phyloP scores from a whole-genome alignment of 73 alveolate species.

The Tetrahymena borealis region DNA sequence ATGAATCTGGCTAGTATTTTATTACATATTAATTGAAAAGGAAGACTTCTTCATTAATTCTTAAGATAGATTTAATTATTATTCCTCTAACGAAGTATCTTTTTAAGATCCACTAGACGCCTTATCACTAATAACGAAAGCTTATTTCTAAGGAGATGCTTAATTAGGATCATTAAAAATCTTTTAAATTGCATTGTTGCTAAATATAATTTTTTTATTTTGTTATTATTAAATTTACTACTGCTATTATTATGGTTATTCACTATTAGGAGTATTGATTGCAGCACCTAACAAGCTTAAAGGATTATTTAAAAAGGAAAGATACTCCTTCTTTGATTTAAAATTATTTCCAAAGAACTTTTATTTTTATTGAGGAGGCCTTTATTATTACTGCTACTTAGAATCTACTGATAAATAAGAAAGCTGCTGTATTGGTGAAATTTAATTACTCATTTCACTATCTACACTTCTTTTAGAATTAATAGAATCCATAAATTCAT shows the following conservation, averaged over 20 bases:
- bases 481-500: not conserved
- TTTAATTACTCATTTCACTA: not conserved
- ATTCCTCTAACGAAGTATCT: not conserved
- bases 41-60: not conserved
- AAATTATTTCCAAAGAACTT: not conserved
- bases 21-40: not conserved
- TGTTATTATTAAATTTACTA: no score
- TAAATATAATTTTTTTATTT: not conserved
- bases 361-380: not conserved
- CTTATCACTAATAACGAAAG: not conserved
- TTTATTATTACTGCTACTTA: not conserved
- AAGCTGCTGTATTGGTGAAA: not conserved
- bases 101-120: not conserved
- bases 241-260: no score
- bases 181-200: not conserved
- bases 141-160: not conserved
- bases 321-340: not conserved
- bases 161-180: not conserved
- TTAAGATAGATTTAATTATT: not conserved
- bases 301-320: not conserved
- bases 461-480: not conserved
- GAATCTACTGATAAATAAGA: not conserved
- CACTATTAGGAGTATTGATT: no score
- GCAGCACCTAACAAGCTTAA: no score
- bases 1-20: not conserved